Evolutionary conservation across 2,329 filamentous ascomycete species (phyloP), one percentile per base, ranked within the genome.

Genomic region (Hypoxylon rubiginosum): DNA sequence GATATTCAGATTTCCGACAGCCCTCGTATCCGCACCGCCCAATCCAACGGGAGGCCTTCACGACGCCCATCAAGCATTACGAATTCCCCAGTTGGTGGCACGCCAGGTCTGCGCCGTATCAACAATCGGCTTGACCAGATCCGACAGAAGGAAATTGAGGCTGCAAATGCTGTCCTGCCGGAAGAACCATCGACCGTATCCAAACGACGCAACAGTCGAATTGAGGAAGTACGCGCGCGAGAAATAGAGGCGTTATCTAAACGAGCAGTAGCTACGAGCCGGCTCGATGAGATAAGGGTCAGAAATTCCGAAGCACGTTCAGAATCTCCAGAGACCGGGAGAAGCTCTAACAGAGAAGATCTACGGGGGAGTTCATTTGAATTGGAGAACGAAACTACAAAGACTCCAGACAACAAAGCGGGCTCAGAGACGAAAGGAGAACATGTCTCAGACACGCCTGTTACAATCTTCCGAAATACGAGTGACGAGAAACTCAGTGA

Each of bases 1-100:
- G 86, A 88, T 62, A 64, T 88, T 41, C 85, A 88, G 62, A 73
- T 85, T 34, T 88, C 86, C 0, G 80, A 84, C 67, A 88, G 86
- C 66, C 86, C 86, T n/a, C 82, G 84, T 32, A 81, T 88, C 55
- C 78, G 75, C 28, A 76, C 82, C 21, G 75, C 70, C 26, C 75
- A 76, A 30, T 75, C 77, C 30, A 80, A 72, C 50, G 66, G 60
- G 13, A 65, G 26, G 30, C 41, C 67, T 53, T 17, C 65, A 24
- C 51, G 49, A 43, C 60, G 7, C 17, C 48, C 55, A 19, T 26
- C 56, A 48, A 62, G 57, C 32, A 43, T 21, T 19, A 52, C 56
- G 46, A 59, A 26, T 21, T 62, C 58, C 19, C 62, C 66, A 11
- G 43, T 26, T 19, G 39, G 45, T 21, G 52, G 66, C 45, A 67